Evolutionary conservation across 306 rosid species (phyloP).

Genomic region (Echinosophora koreensis): DNA sequence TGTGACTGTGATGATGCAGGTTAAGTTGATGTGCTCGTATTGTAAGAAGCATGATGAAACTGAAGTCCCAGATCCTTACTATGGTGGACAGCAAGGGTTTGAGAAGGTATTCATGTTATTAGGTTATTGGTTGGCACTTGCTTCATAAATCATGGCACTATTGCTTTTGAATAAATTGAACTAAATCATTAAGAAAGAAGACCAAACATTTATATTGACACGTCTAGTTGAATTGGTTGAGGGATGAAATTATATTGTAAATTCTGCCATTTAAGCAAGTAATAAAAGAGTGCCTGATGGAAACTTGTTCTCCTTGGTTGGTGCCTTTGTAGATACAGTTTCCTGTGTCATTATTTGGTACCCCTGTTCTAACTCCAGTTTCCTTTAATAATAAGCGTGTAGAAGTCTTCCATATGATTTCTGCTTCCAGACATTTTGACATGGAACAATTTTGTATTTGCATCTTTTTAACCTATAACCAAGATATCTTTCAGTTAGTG

Average conservation of each 20-base stretch:
- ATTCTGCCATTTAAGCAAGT: slow-evolving; percentile 2
- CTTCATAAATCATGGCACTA: slow-evolving; percentile 13
- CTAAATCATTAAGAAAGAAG: slow-evolving; percentile 16
- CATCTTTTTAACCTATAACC: slow-evolving; percentile 24
- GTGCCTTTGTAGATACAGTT: slow-evolving; percentile 20
- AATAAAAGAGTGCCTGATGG: not conserved
- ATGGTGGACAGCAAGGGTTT: slow-evolving; percentile 88
- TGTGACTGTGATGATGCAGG: slow-evolving; percentile 55
- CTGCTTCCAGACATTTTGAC: slow-evolving; percentile 9
- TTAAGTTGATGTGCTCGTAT: slow-evolving; percentile 89
- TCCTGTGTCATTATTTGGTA: not conserved
- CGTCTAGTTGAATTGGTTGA: slow-evolving; percentile 20
- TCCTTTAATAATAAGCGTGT: not conserved
- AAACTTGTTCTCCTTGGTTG: not conserved
- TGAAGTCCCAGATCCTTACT: slow-evolving; percentile 96
- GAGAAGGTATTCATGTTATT: slow-evolving; percentile 72
- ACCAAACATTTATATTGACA: slow-evolving; percentile 8
- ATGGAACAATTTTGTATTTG: slow-evolving; percentile 13
- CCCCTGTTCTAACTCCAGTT: not conserved
- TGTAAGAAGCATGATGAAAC: slow-evolving; percentile 79
- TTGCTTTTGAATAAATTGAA: slow-evolving; percentile 17
- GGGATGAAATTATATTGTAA: slow-evolving; percentile 5
- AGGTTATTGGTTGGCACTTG: slow-evolving; percentile 4
- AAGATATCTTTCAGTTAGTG: not conserved
- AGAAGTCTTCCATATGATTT: not conserved